Evolutionary conservation across 805 yeast species (phyloP), one percentile per base, ranked within the genome.

Genomic region (Pichia deserticola): DNA sequence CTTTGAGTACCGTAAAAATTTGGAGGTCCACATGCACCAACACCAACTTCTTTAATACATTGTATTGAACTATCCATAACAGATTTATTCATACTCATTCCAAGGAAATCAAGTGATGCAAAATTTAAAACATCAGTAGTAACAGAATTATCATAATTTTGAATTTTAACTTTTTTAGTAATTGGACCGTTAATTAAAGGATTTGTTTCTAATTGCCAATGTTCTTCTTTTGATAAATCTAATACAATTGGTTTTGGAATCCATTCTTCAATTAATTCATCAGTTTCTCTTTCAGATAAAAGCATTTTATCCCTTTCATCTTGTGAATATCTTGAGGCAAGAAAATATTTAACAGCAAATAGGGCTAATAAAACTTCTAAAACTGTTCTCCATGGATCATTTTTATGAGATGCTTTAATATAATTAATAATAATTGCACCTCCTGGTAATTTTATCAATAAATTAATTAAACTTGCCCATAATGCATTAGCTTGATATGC

Each of bases 21-120:
- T 40, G 97, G 95, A 5, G 99, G 98, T 39, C 98, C 97, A 73
- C 99, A 93, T 0, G 97, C 92, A 55, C 99, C 99, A 46, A 93
- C 97, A 63, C 99, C 99, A 51, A 85, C 81, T 51, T 74, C 73
- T 43, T 73, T 72, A 53, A 93, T 81, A 27, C 80, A 74, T 33
- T 71, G 64, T 47, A 78, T 74, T 5, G 89, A 89, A 11, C 72
- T 76, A 25, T 72, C 65, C 47, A 71, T 70, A 38, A 89, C 72
- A 13, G 54, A 63, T 25, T 67, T 66, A 57, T 77, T 68, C 35
- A 67, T 66, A 45, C 83, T 77, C 62, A 89, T 69, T 58, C 81
- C 77, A 61, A 88, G 73, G 57, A 84, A 83, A 67, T 92, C 96
- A 49, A 77, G 67, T 4, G 89, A 77, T 5, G 89, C 77, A 58